Evolutionary conservation across 768 basidiomycete species (phyloP).

Genomic region (Tulasnella sp.): DNA sequence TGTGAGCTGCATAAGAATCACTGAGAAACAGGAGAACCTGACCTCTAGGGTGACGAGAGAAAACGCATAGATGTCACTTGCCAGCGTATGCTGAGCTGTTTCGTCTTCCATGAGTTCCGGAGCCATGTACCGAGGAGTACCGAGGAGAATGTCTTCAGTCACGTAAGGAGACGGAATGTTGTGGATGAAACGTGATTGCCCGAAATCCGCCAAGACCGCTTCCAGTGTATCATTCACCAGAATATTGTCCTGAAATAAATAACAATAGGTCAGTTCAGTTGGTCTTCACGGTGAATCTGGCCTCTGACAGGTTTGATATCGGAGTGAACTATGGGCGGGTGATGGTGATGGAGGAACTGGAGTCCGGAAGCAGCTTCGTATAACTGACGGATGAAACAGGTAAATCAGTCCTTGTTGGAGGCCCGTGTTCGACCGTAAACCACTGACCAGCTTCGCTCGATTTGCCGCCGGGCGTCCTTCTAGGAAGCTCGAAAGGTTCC

Average conservation of each 20-base stretch:
- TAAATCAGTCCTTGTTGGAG: not conserved
- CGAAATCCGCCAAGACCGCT: conserved; percentile 26
- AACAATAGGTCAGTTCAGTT: not conserved
- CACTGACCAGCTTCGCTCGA: conserved; percentile 9
- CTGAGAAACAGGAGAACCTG: not conserved
- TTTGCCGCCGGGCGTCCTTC: not conserved
- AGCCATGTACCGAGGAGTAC: conserved; percentile 28
- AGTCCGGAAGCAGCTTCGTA: conserved; percentile 19
- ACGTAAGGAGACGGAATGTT: conserved; percentile 15
- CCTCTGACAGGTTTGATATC: conserved; percentile 25
- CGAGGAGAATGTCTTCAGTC: not conserved
- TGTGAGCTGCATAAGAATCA: not conserved
- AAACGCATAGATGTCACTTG: conserved; percentile 27
- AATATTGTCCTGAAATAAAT: conserved; percentile 28
- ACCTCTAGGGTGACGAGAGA: conserved; percentile 22
- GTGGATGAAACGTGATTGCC: conserved; percentile 24
- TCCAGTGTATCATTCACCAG: conserved; percentile 17
- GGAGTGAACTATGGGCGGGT: conserved; percentile 25
- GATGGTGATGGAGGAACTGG: conserved; percentile 16
- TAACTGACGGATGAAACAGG: conserved; percentile 14
- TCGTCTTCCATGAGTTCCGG: conserved; percentile 24
- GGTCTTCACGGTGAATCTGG: not conserved
- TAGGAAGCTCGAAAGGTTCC: conserved; percentile 3
- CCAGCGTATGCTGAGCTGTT: not conserved
- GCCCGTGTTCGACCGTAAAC: not conserved